Conservation (phyloP, 352 stramenopile species). For the Globisporangium polare region DNA sequence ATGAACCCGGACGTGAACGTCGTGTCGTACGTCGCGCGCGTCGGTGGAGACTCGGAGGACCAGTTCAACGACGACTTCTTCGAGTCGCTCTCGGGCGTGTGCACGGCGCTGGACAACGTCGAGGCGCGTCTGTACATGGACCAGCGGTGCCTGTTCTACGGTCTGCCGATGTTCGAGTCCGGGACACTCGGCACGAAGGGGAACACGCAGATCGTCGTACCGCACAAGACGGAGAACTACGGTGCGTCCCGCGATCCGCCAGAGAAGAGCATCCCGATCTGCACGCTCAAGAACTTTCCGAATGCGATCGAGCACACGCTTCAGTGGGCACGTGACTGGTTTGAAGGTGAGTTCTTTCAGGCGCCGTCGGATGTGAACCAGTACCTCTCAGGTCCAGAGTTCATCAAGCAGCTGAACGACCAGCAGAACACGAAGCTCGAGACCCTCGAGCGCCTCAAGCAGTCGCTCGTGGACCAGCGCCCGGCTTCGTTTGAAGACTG, state of each 20-base stretch:
- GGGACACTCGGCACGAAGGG: slow-evolving; percentile 99
- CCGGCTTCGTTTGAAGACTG: slow-evolving; percentile 96
- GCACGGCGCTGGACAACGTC: slow-evolving; percentile 98
- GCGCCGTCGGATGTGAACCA: slow-evolving; percentile 95
- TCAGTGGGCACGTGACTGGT: slow-evolving; percentile 98
- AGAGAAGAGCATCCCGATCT: slow-evolving; percentile 99
- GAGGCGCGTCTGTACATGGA: slow-evolving; percentile 98
- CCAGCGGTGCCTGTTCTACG: slow-evolving; percentile 95
- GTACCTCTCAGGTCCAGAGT: slow-evolving; percentile 83
- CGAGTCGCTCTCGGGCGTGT: slow-evolving; percentile 92
- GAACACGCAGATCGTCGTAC: slow-evolving; percentile 93
- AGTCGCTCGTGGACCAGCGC: slow-evolving; percentile 91
- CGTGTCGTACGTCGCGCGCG: slow-evolving; percentile 74
- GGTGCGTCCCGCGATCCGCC: slow-evolving; percentile 96
- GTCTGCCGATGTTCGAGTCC: slow-evolving; percentile 97
- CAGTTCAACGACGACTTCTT: slow-evolving; percentile 99
- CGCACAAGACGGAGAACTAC: slow-evolving; percentile 96
- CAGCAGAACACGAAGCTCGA: slow-evolving; percentile 98
- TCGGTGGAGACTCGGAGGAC: slow-evolving; percentile 93
- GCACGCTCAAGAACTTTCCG: slow-evolving; percentile 99
- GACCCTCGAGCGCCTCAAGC: slow-evolving; percentile 91
- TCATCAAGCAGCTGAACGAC: slow-evolving; percentile 92
- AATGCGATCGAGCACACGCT: slow-evolving; percentile 99
- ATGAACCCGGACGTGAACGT: slow-evolving; percentile 98
- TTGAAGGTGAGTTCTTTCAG: slow-evolving; percentile 99